Evolutionary conservation across 371 early-diverging fungal species (phyloP).

Genomic region (Syncephalis plumigaleata): DNA sequence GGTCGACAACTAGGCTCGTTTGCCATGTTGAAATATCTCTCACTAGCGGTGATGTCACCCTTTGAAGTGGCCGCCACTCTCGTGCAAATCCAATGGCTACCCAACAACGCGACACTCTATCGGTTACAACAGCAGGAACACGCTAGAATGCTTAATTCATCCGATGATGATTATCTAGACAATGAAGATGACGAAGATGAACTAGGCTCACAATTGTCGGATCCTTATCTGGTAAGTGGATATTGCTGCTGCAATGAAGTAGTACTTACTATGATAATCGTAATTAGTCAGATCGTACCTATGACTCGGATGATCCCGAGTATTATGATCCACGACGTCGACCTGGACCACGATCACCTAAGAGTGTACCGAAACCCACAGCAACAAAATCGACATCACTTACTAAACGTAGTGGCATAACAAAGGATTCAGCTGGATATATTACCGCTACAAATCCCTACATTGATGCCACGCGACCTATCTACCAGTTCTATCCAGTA

Average conservation of each 20-base stretch:
- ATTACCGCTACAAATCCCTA: background rate
- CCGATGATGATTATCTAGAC: slow-evolving; percentile 15
- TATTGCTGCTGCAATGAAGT: too few species aligned
- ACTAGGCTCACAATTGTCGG: slow-evolving; percentile 7
- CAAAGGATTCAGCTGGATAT: too few species aligned
- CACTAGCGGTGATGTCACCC: slow-evolving; percentile 44
- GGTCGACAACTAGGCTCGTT: background rate
- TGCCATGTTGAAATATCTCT: slow-evolving; percentile 41
- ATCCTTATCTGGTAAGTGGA: too few species aligned
- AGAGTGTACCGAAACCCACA: too few species aligned
- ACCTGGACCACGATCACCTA: too few species aligned
- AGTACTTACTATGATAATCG: too few species aligned
- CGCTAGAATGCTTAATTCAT: too few species aligned
- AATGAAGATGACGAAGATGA: slow-evolving; percentile 9
- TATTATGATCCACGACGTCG: too few species aligned
- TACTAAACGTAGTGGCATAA: too few species aligned
- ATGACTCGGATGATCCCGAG: background rate
- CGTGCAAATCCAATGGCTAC: slow-evolving; percentile 62
- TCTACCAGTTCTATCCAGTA: slow-evolving; percentile 38
- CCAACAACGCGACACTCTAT: slow-evolving; percentile 18
- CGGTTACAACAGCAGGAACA: too few species aligned
- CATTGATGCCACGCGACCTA: slow-evolving; percentile 19
- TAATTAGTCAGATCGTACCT: slow-evolving; percentile 5
- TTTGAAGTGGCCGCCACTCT: slow-evolving; percentile 61
- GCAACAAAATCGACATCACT: too few species aligned